These are phyloP conservation scores for Aspergillus bertholletiae DNA, from an alignment of 495 filamentous ascomycete species.

Conservation along the genomic window DNA sequence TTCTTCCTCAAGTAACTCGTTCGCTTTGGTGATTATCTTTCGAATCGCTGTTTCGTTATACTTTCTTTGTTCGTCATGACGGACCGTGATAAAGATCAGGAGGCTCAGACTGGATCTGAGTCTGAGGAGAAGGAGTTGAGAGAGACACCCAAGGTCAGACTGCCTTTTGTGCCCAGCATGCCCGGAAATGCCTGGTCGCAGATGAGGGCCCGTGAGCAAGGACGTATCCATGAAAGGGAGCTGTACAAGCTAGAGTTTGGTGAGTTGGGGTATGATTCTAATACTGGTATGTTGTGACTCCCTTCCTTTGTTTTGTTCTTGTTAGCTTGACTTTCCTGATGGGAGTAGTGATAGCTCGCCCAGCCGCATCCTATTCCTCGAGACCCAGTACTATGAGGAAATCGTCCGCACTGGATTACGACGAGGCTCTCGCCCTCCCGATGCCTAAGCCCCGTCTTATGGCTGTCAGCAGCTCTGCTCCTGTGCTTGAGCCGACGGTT, in stretches of 20 bases:
- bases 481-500: background rate
- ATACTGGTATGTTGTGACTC: background rate
- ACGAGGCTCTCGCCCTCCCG: slow-evolving; percentile 26
- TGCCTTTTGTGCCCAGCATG: slow-evolving; percentile 10
- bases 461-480: background rate
- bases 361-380: background rate
- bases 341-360: background rate
- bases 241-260: background rate
- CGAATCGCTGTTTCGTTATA: too few relatives aligned
- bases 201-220: slow-evolving; percentile 17
- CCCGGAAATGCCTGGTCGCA: slow-evolving; percentile 31
- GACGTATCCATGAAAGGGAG: slow-evolving; percentile 9
- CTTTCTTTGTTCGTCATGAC: background rate
- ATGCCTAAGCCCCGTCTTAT: slow-evolving; percentile 26
- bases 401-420: slow-evolving; percentile 24
- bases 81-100: background rate
- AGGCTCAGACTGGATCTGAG: background rate
- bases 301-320: background rate
- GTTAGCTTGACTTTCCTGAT: background rate
- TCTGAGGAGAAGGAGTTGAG: background rate
- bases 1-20: too few relatives aligned
- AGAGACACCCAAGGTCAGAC: background rate
- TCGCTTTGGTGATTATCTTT: too few relatives aligned
- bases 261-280: background rate
- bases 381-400: slow-evolving; percentile 12